Evolutionary conservation across 805 yeast genomes (phyloP).

Genomic region (Sugiyamaella qingdaonensis): DNA sequence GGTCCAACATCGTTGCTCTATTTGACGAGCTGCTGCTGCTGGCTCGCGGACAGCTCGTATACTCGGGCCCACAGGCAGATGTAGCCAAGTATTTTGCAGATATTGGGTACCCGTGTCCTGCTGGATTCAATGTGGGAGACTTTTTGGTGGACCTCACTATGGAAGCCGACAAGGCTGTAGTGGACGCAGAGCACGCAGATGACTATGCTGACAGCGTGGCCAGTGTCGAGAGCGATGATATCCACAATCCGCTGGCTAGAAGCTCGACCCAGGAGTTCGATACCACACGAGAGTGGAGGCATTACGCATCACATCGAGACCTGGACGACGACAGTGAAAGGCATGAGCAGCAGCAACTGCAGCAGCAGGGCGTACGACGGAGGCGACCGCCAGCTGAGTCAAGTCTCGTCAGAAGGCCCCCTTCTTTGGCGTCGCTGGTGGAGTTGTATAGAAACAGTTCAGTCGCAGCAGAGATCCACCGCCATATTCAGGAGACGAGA

Average conservation of each 20-base stretch:
- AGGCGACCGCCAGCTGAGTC: background rate
- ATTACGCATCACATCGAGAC: constrained; percentile 75
- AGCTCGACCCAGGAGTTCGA: constrained; percentile 34
- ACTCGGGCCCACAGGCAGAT: constrained; percentile 76
- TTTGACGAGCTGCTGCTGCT: constrained; percentile 79
- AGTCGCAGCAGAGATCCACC: constrained; percentile 22
- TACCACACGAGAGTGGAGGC: constrained; percentile 80
- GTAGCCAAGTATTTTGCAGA: constrained; percentile 71
- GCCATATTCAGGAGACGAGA: constrained; percentile 22
- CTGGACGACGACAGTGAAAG: constrained; percentile 34
- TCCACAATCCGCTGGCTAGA: constrained; percentile 15
- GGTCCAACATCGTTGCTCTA: constrained; percentile 88
- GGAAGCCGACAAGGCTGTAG: constrained; percentile 34
- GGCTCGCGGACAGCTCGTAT: constrained; percentile 80
- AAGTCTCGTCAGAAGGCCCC: background rate
- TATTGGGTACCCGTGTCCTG: constrained; percentile 78
- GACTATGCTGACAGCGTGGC: constrained; percentile 10
- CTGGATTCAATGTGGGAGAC: constrained; percentile 91
- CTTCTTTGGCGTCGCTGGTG: constrained; percentile 28
- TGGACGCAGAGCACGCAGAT: constrained; percentile 2
- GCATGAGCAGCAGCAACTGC: background rate
- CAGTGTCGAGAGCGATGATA: constrained; percentile 13
- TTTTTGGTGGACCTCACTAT: constrained; percentile 87
- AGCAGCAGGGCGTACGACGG: background rate
- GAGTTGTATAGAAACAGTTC: constrained; percentile 27